These are phyloP conservation scores for Zasmidium citrigriseum DNA, from an alignment of 2,329 filamentous ascomycete species.

Conservation along the genomic window DNA sequence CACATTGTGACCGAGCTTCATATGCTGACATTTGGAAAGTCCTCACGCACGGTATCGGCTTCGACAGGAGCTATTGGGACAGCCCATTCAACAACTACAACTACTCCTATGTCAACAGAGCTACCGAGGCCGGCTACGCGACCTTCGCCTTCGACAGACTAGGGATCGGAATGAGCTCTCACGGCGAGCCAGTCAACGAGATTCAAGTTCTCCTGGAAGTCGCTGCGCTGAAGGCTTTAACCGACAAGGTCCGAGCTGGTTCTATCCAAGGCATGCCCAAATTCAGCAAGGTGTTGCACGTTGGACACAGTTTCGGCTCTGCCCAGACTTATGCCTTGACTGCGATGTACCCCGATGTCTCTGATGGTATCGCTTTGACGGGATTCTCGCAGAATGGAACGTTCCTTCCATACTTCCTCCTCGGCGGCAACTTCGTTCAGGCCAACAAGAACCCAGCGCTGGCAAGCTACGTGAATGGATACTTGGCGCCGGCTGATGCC, in stretches of 20 bases:
- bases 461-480: constrained; percentile 48
- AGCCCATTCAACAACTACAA: constrained; percentile 56
- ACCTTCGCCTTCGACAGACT: constrained; percentile 65
- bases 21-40: constrained; percentile 27
- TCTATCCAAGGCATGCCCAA: constrained; percentile 45
- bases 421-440: constrained; percentile 35
- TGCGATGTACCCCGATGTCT: constrained; percentile 53
- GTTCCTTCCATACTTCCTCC: constrained; percentile 42
- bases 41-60: constrained; percentile 57
- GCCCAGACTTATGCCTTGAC: constrained; percentile 59
- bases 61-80: constrained; percentile 65
- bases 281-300: constrained; percentile 55
- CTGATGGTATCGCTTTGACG: constrained; percentile 61
- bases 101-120: constrained; percentile 62
- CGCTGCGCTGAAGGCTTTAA: constrained; percentile 58
- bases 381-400: constrained; percentile 56
- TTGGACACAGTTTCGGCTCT: constrained; percentile 67
- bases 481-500: constrained; percentile 51
- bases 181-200: constrained; percentile 60
- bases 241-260: constrained; percentile 50
- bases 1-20: too few species aligned
- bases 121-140: constrained; percentile 58
- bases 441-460: constrained; percentile 34
- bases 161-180: constrained; percentile 60
- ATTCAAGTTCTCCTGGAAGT: constrained; percentile 62